Evolutionary conservation across 2,329 filamentous ascomycete genomes (phyloP).

Genomic region (Elsinoe australis): DNA sequence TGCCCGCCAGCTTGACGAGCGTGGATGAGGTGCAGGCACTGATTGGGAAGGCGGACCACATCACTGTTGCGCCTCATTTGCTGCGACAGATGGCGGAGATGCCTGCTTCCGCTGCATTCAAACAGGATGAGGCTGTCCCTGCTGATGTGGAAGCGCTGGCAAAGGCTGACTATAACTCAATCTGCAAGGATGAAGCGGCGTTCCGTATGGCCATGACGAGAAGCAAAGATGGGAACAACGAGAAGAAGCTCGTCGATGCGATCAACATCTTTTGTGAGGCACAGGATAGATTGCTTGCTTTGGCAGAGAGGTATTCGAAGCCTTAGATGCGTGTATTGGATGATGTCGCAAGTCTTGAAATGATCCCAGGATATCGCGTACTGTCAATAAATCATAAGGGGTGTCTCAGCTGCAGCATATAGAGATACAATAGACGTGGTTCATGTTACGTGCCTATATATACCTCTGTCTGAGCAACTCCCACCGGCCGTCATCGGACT

Average conservation of each 20-base stretch:
- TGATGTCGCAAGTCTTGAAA: background rate
- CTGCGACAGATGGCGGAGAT: constrained; percentile 31
- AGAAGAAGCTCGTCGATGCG: constrained; percentile 19
- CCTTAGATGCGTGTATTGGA: background rate
- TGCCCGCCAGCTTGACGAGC: constrained; percentile 52
- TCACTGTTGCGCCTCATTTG: constrained; percentile 51
- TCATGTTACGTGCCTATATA: no score
- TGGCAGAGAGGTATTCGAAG: constrained; percentile 4
- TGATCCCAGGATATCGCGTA: no score
- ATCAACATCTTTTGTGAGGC: constrained; percentile 19
- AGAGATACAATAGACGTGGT: no score
- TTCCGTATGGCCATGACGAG: constrained; percentile 17
- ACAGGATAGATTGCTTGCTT: constrained; percentile 16
- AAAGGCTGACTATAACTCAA: background rate
- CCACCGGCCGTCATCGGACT: no score
- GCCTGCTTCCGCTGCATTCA: background rate
- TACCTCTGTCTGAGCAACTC: no score
- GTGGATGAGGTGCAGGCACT: constrained; percentile 52
- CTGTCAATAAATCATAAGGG: no score
- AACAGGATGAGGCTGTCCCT: background rate
- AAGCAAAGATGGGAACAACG: background rate
- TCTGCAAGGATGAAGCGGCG: background rate
- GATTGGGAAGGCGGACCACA: constrained; percentile 47
- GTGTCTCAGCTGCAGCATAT: no score
- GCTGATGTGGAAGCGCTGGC: background rate